Evolutionary conservation across 169 alveolate genomes (phyloP).

Genomic region (Plasmodium sp.): DNA sequence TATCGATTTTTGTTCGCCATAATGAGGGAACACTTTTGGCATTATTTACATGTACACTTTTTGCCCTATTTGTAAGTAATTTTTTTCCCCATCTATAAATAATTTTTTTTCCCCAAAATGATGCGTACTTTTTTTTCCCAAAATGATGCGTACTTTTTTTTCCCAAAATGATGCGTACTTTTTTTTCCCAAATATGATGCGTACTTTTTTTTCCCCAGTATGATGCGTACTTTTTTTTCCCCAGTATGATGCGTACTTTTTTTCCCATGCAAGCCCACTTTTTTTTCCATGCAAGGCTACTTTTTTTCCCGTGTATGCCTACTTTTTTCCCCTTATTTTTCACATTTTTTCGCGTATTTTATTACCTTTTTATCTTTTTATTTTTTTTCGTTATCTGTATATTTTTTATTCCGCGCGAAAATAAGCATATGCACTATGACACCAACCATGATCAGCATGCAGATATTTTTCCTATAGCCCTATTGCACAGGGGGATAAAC

Average conservation of each 20-base stretch:
- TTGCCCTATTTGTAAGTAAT: not conserved
- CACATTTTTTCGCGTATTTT: not conserved
- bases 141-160: not conserved
- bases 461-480: not conserved
- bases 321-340: not conserved
- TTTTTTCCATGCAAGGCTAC: too few species aligned
- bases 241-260: too few species aligned
- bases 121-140: not conserved
- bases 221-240: too few species aligned
- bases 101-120: too few species aligned
- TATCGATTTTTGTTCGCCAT: not conserved
- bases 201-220: too few species aligned
- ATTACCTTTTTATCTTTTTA: not conserved
- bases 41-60: too few species aligned
- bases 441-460: not conserved
- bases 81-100: too few species aligned
- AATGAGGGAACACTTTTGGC: not conserved
- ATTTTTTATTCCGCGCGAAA: too few species aligned
- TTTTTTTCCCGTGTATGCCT: too few species aligned
- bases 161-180: too few species aligned
- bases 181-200: too few species aligned
- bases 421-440: not conserved
- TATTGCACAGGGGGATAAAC: not conserved
- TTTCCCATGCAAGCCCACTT: too few species aligned
- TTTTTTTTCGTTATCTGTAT: not conserved